Evolutionary conservation across 1,284 basidiomycete genomes (phyloP).

Genomic region (Cystobasidiaceae sp.): DNA sequence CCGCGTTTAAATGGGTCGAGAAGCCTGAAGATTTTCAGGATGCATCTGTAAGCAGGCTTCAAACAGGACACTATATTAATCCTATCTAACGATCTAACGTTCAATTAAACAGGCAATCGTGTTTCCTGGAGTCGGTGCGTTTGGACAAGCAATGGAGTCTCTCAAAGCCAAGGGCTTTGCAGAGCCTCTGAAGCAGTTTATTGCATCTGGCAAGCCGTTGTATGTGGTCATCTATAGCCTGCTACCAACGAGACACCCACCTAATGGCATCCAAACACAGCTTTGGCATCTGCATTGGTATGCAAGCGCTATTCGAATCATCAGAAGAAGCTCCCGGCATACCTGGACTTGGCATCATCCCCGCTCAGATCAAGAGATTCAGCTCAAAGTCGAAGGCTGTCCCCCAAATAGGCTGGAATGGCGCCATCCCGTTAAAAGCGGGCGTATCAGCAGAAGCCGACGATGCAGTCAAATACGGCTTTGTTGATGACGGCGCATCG

Average conservation of each 20-base stretch:
- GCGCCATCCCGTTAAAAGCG: constrained; percentile 50
- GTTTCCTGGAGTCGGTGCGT: constrained; percentile 97
- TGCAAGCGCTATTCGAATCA: constrained; percentile 87
- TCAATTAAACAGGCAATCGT: constrained; percentile 66
- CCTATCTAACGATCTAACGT: not conserved
- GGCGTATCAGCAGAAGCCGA: constrained; percentile 34
- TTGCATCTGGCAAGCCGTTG: constrained; percentile 84
- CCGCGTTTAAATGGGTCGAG: constrained; percentile 85
- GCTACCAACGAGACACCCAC: not conserved
- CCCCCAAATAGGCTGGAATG: constrained; percentile 98
- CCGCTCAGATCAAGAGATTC: constrained; percentile 64
- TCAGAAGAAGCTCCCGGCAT: constrained; percentile 66
- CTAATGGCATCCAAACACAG: not conserved
- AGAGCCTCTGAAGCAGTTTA: constrained; percentile 75
- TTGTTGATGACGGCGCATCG: constrained; percentile 51
- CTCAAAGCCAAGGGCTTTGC: constrained; percentile 69
- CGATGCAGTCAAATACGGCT: constrained; percentile 52
- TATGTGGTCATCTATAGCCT: constrained; percentile 56
- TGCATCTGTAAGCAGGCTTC: constrained; percentile 68
- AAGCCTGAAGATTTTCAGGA: constrained; percentile 76
- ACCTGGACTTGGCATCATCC: constrained; percentile 67
- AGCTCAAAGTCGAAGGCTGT: constrained; percentile 67
- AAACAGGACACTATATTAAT: not conserved
- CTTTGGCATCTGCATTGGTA: constrained; percentile 85
- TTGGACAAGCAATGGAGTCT: constrained; percentile 77